phyloP scores from a whole-genome alignment of 2,329 filamentous ascomycete species.

The Alternaria atra region DNA sequence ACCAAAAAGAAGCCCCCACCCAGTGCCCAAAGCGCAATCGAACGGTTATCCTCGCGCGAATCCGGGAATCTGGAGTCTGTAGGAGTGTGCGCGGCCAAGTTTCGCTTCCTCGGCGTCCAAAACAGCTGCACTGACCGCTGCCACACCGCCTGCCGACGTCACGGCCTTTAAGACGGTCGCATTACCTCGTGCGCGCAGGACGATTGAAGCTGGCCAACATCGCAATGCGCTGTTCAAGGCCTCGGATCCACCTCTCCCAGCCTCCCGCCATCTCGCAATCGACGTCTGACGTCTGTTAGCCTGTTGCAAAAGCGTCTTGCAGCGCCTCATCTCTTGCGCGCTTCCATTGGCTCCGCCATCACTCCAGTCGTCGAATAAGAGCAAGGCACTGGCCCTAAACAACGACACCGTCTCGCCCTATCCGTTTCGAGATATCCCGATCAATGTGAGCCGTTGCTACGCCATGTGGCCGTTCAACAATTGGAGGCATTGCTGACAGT shows the following conservation, averaged over 20 bases:
- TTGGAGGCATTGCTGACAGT: constrained; percentile 35
- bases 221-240: constrained; percentile 52
- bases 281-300: constrained; percentile 49
- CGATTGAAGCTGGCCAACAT: constrained; percentile 42
- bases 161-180: constrained; percentile 46
- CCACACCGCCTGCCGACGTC: constrained; percentile 51
- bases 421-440: constrained; percentile 45
- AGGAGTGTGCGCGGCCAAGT: constrained; percentile 29
- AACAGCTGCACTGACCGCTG: constrained; percentile 50
- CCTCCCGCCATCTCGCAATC: constrained; percentile 40
- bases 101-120: constrained; percentile 39
- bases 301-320: constrained; percentile 39
- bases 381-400: constrained; percentile 30
- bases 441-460: constrained; percentile 34
- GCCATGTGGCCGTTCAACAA: constrained; percentile 27
- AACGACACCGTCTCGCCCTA: constrained; percentile 41
- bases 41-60: constrained; percentile 27
- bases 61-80: constrained; percentile 24
- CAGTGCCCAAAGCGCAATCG: constrained; percentile 16
- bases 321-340: constrained; percentile 40
- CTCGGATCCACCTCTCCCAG: constrained; percentile 42
- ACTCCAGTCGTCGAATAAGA: constrained; percentile 46
- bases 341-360: constrained; percentile 45
- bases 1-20: constrained; percentile 19
- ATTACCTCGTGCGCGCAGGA: constrained; percentile 38